phyloP scores from a whole-genome alignment of 2,329 filamentous ascomycete species.

The Fonsecaea monophora region DNA sequence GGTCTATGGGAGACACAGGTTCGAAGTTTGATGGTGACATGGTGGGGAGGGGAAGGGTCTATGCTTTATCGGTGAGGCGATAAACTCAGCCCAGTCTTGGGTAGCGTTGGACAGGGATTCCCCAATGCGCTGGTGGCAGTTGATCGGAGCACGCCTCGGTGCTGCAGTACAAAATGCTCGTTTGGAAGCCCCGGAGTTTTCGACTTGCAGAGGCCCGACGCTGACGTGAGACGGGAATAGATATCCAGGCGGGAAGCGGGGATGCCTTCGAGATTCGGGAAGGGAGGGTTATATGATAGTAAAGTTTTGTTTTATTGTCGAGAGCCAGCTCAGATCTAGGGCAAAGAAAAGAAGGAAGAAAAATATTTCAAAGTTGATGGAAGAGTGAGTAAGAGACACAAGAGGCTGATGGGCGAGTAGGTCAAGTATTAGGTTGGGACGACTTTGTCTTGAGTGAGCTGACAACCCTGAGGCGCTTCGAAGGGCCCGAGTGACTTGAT shows the following conservation, averaged over 20 bases:
- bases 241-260: constrained; percentile 2
- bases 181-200: background rate
- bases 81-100: constrained; percentile 14
- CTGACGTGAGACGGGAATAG: constrained; percentile 36
- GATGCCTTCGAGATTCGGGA: background rate
- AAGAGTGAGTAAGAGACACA: constrained; percentile 8
- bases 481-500: constrained; percentile 21
- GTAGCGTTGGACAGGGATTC: constrained; percentile 28
- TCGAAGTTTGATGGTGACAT: constrained; percentile 41
- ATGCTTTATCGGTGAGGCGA: constrained; percentile 23
- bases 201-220: constrained; percentile 20
- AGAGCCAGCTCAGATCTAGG: constrained; percentile 36
- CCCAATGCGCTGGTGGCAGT: constrained; percentile 19
- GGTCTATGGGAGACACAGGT: constrained; percentile 50
- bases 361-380: constrained; percentile 17
- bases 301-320: constrained; percentile 27
- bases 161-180: background rate
- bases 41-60: constrained; percentile 35
- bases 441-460: constrained; percentile 14
- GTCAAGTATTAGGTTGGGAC: constrained; percentile 32
- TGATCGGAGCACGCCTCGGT: background rate
- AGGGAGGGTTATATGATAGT: constrained; percentile 17
- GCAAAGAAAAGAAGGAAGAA: constrained; percentile 2
- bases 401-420: constrained; percentile 19
- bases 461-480: constrained; percentile 29